Evolutionary conservation across 306 rosid species (phyloP), one percentile per base, ranked within the genome.

Genomic region (Begonia masoniana): DNA sequence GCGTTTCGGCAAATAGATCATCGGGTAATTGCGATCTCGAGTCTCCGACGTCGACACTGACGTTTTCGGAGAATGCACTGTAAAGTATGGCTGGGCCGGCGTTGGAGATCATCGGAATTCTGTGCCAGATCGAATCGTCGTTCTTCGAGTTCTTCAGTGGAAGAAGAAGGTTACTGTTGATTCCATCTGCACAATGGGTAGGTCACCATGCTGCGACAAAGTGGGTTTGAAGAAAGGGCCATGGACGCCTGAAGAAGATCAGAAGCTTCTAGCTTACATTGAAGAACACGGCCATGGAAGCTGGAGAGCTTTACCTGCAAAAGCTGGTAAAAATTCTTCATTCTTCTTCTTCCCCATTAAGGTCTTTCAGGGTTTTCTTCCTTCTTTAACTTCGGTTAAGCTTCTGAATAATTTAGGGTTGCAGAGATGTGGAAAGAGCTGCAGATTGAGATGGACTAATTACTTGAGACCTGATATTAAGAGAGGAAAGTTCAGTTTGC

Each of bases 211-310:
- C 73, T 92, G 96, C 46, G 99, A 92, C 74, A 92, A 92, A 64
- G 93, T 84, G 14, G 99, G 99, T 17, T 79, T 92, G 69, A 92
- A 92, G 89, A 92, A 87, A 79, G 99, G 99, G 13, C 99, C 99
- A 46, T 92, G 99, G 99, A 92, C 96, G 36, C 96, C 99, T 2
- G 99, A 92, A 67, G 99, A 92, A 78, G 99, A 92, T 65, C 99
- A 92, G 68, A 87, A 92, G 47, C 99, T 92, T 66, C 74, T 92
- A 59, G 96, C 93, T 66, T 92, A 77, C 42, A 86, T 92, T 12
- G 96, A 92, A 66, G 95, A 87, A 76, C 94, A 92, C 52, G 96
- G 99, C 61, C 99, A 92, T 67, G 99, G 99, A 47, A 92, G 99
- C 61, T 92, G 99, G 99, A 80, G 99, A 52, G 99, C 99, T 51